Evolutionary conservation across 192 early-diverging fungal species (phyloP).

Genomic region (Geranomyces michiganensis): DNA sequence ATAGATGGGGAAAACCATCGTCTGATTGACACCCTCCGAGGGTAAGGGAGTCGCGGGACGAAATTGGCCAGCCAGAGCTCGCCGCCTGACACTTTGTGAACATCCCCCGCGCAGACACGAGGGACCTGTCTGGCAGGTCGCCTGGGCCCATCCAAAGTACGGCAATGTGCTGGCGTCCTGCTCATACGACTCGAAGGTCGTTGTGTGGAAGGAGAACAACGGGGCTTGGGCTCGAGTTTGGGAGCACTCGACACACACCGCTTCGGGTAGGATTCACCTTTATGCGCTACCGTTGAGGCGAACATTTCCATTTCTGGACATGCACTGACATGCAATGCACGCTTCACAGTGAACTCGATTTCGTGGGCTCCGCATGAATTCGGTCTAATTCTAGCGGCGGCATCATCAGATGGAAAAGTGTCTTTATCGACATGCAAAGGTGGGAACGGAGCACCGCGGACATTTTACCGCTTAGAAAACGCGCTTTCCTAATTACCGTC

Average conservation of each 20-base stretch:
- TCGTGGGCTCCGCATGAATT: slow-evolving; percentile 97
- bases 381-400: slow-evolving; percentile 88
- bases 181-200: slow-evolving; percentile 93
- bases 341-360: slow-evolving; percentile 83
- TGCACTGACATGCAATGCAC: background rate
- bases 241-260: slow-evolving; percentile 85
- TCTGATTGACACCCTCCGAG: slow-evolving; percentile 69
- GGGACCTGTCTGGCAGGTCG: slow-evolving; percentile 99
- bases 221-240: slow-evolving; percentile 79
- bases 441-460: too few relatives aligned
- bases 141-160: slow-evolving; percentile 99
- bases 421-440: slow-evolving; percentile 92
- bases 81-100: background rate
- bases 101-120: slow-evolving; percentile 61
- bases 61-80: background rate
- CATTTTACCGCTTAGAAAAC: too few relatives aligned
- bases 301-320: background rate
- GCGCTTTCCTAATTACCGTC: too few relatives aligned
- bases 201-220: slow-evolving; percentile 94
- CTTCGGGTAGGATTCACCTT: slow-evolving; percentile 67
- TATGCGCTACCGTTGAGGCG: background rate
- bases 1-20: slow-evolving; percentile 75
- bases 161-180: slow-evolving; percentile 94
- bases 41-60: slow-evolving; percentile 49
- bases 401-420: slow-evolving; percentile 93